These are phyloP conservation scores for Calamus simplicifolius DNA, from an alignment of 176 grass and related monocot species.

Conservation along the genomic window DNA sequence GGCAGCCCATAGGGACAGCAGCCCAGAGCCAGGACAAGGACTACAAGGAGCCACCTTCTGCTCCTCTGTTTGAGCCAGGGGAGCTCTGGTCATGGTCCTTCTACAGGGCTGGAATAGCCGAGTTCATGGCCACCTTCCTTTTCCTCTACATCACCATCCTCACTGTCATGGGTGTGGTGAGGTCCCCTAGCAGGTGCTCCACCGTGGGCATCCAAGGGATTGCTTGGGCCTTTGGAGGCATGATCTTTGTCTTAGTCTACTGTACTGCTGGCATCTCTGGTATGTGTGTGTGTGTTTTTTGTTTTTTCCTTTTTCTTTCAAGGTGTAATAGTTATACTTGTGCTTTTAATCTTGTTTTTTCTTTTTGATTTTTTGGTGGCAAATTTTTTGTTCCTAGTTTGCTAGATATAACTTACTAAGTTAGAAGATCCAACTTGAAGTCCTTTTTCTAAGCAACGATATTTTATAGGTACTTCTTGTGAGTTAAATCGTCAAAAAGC, in stretches of 20 bases:
- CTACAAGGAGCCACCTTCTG: constrained; percentile 15
- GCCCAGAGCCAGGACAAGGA: constrained; percentile 10
- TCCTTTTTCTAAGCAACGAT: too few species aligned
- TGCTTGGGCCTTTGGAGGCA: constrained; percentile 86
- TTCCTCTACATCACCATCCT: constrained; percentile 92
- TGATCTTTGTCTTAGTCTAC: constrained; percentile 96
- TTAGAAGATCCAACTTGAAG: too few species aligned
- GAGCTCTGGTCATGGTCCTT: constrained; percentile 16
- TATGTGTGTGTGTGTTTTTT: constrained; percentile 27
- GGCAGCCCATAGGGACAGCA: constrained; percentile 15
- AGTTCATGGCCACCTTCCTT: constrained; percentile 86
- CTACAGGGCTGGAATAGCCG: constrained; percentile 69
- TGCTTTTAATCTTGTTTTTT: constrained; percentile 8
- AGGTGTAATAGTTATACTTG: constrained; percentile 9
- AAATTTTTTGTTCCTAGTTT: too few species aligned
- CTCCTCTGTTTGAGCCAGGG: constrained; percentile 9
- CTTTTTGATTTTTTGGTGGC: background rate
- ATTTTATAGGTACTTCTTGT: too few species aligned
- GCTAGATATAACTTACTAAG: too few species aligned
- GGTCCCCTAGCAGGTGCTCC: constrained; percentile 49
- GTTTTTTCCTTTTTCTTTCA: background rate
- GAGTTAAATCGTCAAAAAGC: too few species aligned
- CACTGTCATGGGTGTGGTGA: constrained; percentile 83
- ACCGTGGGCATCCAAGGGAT: constrained; percentile 88
- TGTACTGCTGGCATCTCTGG: constrained; percentile 94